Percentiles rank a stretch among this genome's conserved stretches.
Conservation (phyloP, 2,329 filamentous ascomycete species). For the Mycocentrospora acerina region DNA sequence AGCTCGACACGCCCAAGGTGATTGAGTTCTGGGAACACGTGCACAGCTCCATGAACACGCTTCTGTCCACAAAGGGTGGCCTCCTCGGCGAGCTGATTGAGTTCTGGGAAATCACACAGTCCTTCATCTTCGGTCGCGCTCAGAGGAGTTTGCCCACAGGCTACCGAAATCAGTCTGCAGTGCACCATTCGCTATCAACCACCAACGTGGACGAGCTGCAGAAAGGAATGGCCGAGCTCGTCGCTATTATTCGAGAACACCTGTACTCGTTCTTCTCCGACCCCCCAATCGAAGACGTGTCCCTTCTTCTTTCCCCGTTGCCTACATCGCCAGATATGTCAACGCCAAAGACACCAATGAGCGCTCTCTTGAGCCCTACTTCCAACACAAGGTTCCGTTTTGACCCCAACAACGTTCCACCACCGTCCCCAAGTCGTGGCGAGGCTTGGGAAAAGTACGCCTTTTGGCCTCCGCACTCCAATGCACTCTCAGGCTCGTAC, state of each 20-base stretch:
- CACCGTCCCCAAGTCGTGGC: constrained; percentile 70
- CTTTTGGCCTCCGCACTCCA: constrained; percentile 94
- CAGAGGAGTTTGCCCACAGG: constrained; percentile 78
- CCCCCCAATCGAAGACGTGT: constrained; percentile 87
- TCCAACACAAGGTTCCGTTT: constrained; percentile 76
- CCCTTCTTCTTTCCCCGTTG: constrained; percentile 79
- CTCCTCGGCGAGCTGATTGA: constrained; percentile 86
- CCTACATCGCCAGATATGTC: constrained; percentile 62
- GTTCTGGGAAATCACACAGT: constrained; percentile 90
- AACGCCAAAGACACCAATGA: constrained; percentile 61
- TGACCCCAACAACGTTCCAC: constrained; percentile 74
- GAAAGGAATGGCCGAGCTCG: constrained; percentile 77
- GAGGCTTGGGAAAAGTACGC: constrained; percentile 92
- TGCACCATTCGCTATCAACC: constrained; percentile 76
- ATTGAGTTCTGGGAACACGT: constrained; percentile 94
- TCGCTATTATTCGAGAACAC: constrained; percentile 77
- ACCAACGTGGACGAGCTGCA: constrained; percentile 72
- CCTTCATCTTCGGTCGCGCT: constrained; percentile 83
- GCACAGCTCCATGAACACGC: constrained; percentile 67
- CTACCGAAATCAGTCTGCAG: constrained; percentile 76
- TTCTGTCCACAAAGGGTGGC: constrained; percentile 74
- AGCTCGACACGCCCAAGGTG: constrained; percentile 77
- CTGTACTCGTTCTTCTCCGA: constrained; percentile 82
- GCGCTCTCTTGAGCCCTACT: constrained; percentile 60
- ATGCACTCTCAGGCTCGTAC: constrained; percentile 87